A percentile compares a stretch with the other conserved stretches of the same genome.
Conservation (phyloP, 139 green algal species). For the Dunaliella sp. region DNA sequence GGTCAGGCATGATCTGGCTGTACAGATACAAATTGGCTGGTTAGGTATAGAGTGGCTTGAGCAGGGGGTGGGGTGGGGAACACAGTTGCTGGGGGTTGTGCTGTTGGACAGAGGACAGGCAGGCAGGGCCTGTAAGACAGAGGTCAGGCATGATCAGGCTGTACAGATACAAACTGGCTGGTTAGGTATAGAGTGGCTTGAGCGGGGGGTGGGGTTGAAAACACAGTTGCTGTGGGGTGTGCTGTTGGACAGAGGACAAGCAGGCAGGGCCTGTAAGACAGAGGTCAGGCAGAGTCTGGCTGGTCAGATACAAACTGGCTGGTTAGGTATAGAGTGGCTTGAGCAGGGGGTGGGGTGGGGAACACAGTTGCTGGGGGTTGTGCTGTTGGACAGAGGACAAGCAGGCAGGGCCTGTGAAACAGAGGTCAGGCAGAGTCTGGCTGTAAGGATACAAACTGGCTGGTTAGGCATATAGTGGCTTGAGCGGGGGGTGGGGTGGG, state of each 20-base stretch:
- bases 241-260: too few species aligned
- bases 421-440: too few species aligned
- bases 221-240: background rate
- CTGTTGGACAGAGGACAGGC: too few species aligned
- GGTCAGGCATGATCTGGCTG: too few species aligned
- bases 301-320: too few species aligned
- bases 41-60: background rate
- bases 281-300: too few species aligned
- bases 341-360: background rate
- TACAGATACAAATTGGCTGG: background rate
- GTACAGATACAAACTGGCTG: background rate
- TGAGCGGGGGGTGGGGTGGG: background rate
- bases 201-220: background rate
- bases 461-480: background rate
- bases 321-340: background rate
- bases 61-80: background rate
- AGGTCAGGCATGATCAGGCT: too few species aligned
- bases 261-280: conserved; percentile 44
- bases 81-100: background rate
- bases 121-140: conserved; percentile 44
- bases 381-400: too few species aligned
- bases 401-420: conserved; percentile 45
- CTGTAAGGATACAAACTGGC: too few species aligned
- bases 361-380: background rate
- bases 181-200: background rate